Base-by-base conservation (phyloP, 2,329 filamentous ascomycete species). In the Cryphonectria nitschkei region DNA sequence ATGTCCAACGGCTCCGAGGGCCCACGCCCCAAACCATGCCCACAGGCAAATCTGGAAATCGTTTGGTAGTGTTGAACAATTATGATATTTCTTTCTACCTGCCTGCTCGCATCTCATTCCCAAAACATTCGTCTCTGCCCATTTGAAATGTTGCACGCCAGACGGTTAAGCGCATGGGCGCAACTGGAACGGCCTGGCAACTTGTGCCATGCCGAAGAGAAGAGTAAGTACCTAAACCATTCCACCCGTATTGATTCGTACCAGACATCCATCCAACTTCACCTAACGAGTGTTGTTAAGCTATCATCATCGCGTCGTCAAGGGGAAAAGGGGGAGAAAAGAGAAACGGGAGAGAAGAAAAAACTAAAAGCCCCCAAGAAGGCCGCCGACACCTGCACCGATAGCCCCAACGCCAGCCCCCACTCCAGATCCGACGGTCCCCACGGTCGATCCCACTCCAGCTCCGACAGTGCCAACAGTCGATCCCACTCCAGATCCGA, bases 111-210 rank as follows among this genome's bases (percentile, higher is more conserved):
- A n/a, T 61, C 58, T n/a, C 63, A 14, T 13, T n/a, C 7, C 26
- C 58, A 37, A 22, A 3, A 13, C 61, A 65, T 50, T 11, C 32
- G 14, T 22, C 16, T 19, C 43, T 29, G 29, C 1, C 13, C 63
- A 46, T 50, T 22, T 37, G 41, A 39, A 34, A 43, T 32, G 61
- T 65, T 65, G 43, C 43, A 19, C 41, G 43, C 63, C 39, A 52
- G 29, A 34, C 41, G 43, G 41, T 65, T 65, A 43, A 65, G 63
- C 63, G 43, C 63, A 29, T 52, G 43, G 46, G 63, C 63, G 29
- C 41, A 52, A 65, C 63, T 39, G 37, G 9, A 65, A 65, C 41
- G 43, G 26, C 43, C 41, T 50, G 61, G n/a, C 61, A 46, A 64
- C 19, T 65, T 34, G 43, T 29, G 63, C 58, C 58, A 11, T 65